Evolutionary conservation across 2,329 filamentous ascomycete genomes (phyloP).

Genomic region (Fusarium nygamai): DNA sequence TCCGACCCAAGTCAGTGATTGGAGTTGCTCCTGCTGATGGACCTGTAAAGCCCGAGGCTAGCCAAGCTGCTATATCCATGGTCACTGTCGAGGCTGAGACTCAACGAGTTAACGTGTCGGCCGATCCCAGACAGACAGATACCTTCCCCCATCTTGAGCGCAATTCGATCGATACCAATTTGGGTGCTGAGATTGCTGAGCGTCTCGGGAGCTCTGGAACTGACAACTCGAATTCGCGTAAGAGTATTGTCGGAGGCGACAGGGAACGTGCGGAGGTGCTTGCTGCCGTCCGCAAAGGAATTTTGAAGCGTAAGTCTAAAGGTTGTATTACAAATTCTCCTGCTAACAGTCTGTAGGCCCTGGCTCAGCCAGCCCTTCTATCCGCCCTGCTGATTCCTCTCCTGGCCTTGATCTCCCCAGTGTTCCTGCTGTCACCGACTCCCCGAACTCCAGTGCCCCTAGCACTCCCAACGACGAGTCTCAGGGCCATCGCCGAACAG

Average conservation of each 20-base stretch:
- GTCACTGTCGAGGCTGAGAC: slow-evolving; percentile 95
- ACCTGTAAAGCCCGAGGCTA: slow-evolving; percentile 68
- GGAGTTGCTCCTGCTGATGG: slow-evolving; percentile 79
- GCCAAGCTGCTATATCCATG: slow-evolving; percentile 89
- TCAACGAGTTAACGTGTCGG: slow-evolving; percentile 81
- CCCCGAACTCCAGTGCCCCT: slow-evolving; percentile 84
- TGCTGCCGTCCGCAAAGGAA: slow-evolving; percentile 92
- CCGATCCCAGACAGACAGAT: slow-evolving; percentile 71
- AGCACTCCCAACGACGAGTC: slow-evolving; percentile 87
- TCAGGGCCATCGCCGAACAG: slow-evolving; percentile 71
- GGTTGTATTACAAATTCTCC: neutral
- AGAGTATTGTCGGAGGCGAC: slow-evolving; percentile 92
- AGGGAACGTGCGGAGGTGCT: slow-evolving; percentile 90
- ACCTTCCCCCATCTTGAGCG: slow-evolving; percentile 85
- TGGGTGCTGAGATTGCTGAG: slow-evolving; percentile 59
- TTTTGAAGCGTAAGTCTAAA: slow-evolving; percentile 79
- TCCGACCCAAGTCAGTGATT: slow-evolving; percentile 91
- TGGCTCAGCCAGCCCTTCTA: slow-evolving; percentile 75
- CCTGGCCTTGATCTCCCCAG: slow-evolving; percentile 67
- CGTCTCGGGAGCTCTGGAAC: slow-evolving; percentile 66
- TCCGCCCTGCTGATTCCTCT: slow-evolving; percentile 67
- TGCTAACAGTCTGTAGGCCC: slow-evolving; percentile 46
- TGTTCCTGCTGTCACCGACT: slow-evolving; percentile 75
- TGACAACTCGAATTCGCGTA: slow-evolving; percentile 72
- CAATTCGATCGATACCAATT: slow-evolving; percentile 78